These are phyloP conservation scores for Dalbergia cochinchinensis DNA, from an alignment of 306 rosid genomes.

Conservation along the genomic window DNA sequence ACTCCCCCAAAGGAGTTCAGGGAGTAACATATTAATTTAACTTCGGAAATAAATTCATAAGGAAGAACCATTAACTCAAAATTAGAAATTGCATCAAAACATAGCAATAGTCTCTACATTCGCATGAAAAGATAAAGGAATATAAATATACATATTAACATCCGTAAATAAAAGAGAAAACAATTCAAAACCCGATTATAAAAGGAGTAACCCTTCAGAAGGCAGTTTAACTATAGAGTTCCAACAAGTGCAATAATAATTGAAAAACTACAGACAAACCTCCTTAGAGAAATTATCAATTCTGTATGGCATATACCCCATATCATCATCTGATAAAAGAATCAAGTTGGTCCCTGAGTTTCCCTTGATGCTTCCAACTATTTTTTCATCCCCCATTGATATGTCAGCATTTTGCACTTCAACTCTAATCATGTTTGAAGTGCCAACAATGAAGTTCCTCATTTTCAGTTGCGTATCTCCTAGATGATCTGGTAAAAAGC, in stretches of 20 bases:
- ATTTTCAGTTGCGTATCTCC: conserved; percentile 96
- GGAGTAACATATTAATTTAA: too few relatives aligned
- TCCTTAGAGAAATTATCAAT: conserved; percentile 92
- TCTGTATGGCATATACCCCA: conserved; percentile 98
- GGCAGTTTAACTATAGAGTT: conserved; percentile 24
- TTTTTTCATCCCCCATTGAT: conserved; percentile 75
- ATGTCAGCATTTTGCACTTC: conserved; percentile 98
- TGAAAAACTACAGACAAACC: conserved; percentile 64
- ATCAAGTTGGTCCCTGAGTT: conserved; percentile 92
- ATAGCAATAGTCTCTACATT: not conserved
- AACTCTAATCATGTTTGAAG: conserved; percentile 77
- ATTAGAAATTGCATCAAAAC: not conserved
- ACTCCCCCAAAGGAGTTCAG: too few relatives aligned
- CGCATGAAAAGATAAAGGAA: conserved; percentile 23
- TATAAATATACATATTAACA: not conserved
- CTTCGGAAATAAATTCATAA: not conserved
- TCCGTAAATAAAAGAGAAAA: conserved; percentile 1
- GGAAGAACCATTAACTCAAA: not conserved
- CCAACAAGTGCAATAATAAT: conserved; percentile 25
- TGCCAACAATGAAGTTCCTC: conserved; percentile 77
- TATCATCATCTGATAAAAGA: conserved; percentile 93
- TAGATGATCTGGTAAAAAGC: conserved; percentile 88
- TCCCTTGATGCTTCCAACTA: conserved; percentile 89
- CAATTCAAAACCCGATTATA: conserved; percentile 28
- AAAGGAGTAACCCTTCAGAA: conserved; percentile 16